These are phyloP conservation scores for Pythium myriotylum DNA, from an alignment of 352 stramenopile species.

Conservation along the genomic window DNA sequence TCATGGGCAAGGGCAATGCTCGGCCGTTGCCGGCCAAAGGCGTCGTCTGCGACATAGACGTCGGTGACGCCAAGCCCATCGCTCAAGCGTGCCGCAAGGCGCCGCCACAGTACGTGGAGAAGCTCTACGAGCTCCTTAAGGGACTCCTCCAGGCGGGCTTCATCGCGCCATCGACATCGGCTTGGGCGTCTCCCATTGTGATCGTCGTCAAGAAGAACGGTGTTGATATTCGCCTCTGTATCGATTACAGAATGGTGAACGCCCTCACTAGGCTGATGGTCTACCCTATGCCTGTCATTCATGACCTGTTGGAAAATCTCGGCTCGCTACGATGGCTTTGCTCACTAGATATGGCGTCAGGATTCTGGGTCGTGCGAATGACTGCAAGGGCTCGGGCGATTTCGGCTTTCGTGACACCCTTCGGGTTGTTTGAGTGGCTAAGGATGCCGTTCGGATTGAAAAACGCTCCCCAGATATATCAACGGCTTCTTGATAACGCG, in stretches of 20 bases:
- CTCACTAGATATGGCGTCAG: conserved; percentile 9
- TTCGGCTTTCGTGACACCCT: no score
- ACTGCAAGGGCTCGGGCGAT: no score
- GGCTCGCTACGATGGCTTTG: conserved; percentile 19
- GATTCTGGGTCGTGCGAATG: no score
- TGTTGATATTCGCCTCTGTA: conserved; percentile 34
- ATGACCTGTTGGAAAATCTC: conserved; percentile 29
- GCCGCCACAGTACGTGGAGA: conserved; percentile 20
- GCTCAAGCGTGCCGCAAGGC: conserved; percentile 22
- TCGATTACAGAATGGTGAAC: conserved; percentile 30
- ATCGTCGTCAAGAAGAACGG: conserved; percentile 48
- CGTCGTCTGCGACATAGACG: conserved; percentile 40
- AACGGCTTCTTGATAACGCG: no score
- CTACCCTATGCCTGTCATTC: conserved; percentile 28
- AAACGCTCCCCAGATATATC: no score
- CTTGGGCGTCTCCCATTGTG: conserved; percentile 38
- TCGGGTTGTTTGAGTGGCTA: no score
- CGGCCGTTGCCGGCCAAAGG: conserved; percentile 17
- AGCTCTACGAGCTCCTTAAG: conserved; percentile 32
- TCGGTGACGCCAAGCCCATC: conserved; percentile 20
- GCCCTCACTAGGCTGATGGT: conserved; percentile 27
- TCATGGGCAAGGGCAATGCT: conserved; percentile 35
- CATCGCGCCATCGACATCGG: conserved; percentile 21
- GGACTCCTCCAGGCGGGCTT: conserved; percentile 24
- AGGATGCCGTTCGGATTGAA: no score